Conservation (phyloP, 176 grass and related monocot species). For the Dactylis glomerata region DNA sequence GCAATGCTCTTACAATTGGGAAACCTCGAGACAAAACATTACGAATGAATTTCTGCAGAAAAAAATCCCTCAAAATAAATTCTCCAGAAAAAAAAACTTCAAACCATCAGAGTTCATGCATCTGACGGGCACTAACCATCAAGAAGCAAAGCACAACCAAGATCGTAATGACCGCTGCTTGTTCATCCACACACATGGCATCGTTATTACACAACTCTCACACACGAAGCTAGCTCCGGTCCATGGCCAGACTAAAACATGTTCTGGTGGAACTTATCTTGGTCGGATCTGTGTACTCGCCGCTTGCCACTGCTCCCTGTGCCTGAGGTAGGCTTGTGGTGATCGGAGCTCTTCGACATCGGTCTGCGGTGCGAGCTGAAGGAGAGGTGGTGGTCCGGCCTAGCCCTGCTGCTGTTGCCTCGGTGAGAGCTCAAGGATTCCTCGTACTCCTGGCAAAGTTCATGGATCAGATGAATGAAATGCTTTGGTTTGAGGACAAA, state of each 20-base stretch:
- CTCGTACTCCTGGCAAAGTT: constrained; percentile 38
- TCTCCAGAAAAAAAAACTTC: background rate
- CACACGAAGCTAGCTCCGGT: background rate
- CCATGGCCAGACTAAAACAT: constrained; percentile 21
- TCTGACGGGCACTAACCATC: background rate
- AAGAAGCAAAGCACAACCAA: constrained; percentile 26
- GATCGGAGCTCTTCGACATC: constrained; percentile 71
- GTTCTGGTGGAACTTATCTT: constrained; percentile 56
- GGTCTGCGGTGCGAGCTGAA: constrained; percentile 31
- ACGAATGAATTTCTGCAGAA: background rate
- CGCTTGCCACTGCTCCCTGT: constrained; percentile 32
- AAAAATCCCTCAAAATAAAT: too few species aligned
- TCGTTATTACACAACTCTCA: constrained; percentile 20
- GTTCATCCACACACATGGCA: background rate
- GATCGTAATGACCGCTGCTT: background rate
- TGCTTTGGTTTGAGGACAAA: background rate
- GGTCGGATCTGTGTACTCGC: constrained; percentile 46
- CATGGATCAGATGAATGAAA: background rate
- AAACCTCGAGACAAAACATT: background rate
- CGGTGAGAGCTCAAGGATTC: constrained; percentile 20
- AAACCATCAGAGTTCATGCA: background rate
- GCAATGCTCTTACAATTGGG: too few species aligned
- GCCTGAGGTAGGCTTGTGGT: constrained; percentile 42
- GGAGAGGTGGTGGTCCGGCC: constrained; percentile 3
- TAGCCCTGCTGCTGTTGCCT: constrained; percentile 3